Evolutionary conservation across 805 yeast genomes (phyloP).

Genomic region (Barnettozyma wickerhamii): DNA sequence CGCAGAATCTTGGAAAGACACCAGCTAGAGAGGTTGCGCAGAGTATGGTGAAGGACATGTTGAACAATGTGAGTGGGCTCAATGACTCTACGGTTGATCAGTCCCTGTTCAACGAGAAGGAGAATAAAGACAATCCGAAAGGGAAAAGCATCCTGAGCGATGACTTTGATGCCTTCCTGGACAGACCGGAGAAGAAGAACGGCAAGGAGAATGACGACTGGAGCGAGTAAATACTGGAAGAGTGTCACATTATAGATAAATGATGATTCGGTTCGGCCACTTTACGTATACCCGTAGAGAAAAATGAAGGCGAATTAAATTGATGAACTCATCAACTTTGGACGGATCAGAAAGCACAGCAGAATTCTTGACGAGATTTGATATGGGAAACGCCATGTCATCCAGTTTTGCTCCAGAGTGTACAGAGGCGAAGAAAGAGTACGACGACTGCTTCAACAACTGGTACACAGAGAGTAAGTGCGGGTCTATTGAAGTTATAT

Average conservation of each 20-base stretch:
- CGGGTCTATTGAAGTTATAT: constrained; percentile 7
- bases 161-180: constrained; percentile 24
- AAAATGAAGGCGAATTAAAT: no score
- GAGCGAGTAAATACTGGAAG: constrained; percentile 22
- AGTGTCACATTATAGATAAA: no score
- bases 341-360: not conserved
- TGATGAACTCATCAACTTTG: no score
- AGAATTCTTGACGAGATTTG: not conserved
- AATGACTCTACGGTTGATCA: constrained; percentile 14
- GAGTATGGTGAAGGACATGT: constrained; percentile 21
- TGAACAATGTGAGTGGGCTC: constrained; percentile 24
- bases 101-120: constrained; percentile 8
- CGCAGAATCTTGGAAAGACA: constrained; percentile 5
- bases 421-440: constrained; percentile 75
- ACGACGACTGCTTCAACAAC: constrained; percentile 88
- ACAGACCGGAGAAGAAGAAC: constrained; percentile 11
- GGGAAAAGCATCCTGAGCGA: constrained; percentile 6
- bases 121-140: not conserved
- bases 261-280: no score
- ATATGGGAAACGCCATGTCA: constrained; percentile 71
- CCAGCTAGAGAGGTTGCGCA: constrained; percentile 24
- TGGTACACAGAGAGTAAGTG: constrained; percentile 85
- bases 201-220: constrained; percentile 12
- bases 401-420: constrained; percentile 97
- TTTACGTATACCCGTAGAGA: no score